phyloP scores from a whole-genome alignment of 2,329 filamentous ascomycete species.

The Colletotrichum agaves region DNA sequence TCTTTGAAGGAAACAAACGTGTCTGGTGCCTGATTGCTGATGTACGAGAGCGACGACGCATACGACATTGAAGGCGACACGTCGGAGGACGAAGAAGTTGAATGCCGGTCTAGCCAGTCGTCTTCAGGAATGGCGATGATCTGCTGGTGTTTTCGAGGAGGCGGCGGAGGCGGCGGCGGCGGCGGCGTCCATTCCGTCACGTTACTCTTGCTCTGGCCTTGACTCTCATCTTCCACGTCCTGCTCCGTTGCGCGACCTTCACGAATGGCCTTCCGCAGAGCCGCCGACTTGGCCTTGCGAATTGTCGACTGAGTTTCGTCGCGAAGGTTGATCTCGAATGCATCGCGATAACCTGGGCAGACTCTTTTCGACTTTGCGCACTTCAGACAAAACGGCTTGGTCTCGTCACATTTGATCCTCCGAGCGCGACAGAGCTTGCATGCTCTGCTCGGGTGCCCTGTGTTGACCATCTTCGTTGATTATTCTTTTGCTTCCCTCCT shows the following conservation, averaged over 20 bases:
- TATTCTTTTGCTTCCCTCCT: neutral
- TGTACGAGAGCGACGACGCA: conserved; percentile 30
- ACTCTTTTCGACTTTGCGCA: conserved; percentile 44
- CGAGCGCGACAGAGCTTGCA: conserved; percentile 46
- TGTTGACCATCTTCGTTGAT: conserved; percentile 34
- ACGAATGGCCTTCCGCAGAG: conserved; percentile 32
- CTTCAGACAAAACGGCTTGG: conserved; percentile 46
- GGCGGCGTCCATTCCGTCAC: conserved; percentile 33
- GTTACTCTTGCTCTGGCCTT: neutral
- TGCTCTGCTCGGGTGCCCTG: conserved; percentile 36
- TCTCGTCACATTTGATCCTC: conserved; percentile 51
- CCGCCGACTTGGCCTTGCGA: conserved; percentile 38
- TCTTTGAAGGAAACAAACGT: conserved; percentile 31
- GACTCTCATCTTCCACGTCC: conserved; percentile 22
- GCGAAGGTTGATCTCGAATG: conserved; percentile 39
- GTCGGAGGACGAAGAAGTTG: conserved; percentile 25
- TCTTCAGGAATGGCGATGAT: conserved; percentile 27
- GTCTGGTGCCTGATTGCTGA: conserved; percentile 28
- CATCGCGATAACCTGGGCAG: conserved; percentile 37
- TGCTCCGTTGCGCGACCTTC: conserved; percentile 32
- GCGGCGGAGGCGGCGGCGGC: conserved; percentile 9
- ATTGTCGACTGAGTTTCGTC: conserved; percentile 39
- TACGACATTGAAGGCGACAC: conserved; percentile 36
- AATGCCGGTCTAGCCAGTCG: conserved; percentile 32
- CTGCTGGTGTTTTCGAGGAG: conserved; percentile 27